Evolutionary conservation across 345 rosid species (phyloP).

Genomic region (Arabidopsis suecica): DNA sequence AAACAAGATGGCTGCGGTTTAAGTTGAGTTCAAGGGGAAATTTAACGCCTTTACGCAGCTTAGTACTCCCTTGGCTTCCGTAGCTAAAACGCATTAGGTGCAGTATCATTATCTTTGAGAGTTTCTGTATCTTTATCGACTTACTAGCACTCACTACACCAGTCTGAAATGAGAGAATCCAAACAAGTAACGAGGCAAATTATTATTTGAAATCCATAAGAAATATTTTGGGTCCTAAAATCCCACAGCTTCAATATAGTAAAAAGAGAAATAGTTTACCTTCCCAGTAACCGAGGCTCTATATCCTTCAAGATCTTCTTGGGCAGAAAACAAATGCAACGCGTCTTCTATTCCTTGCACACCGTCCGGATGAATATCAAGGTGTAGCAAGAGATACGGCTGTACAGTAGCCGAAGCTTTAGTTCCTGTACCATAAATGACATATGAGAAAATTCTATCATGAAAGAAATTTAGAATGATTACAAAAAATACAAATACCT

Average conservation of each 20-base stretch:
- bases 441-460: slow-evolving; percentile 10
- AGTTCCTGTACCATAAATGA: slow-evolving; percentile 58
- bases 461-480: not conserved
- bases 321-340: slow-evolving; percentile 73
- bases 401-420: slow-evolving; percentile 86
- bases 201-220: not conserved
- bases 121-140: slow-evolving; percentile 77
- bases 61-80: slow-evolving; percentile 92
- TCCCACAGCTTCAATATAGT: not conserved
- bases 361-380: slow-evolving; percentile 80
- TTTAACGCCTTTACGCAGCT: slow-evolving; percentile 77
- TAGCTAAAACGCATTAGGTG: slow-evolving; percentile 94
- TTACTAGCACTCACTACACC: slow-evolving; percentile 85
- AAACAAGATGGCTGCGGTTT: slow-evolving; percentile 70
- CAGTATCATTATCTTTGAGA: slow-evolving; percentile 87
- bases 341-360: slow-evolving; percentile 82
- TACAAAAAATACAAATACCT: slow-evolving; percentile 49
- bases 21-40: slow-evolving; percentile 84
- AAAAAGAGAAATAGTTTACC: slow-evolving; percentile 51
- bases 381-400: slow-evolving; percentile 85
- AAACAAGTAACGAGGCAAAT: slow-evolving; percentile 21
- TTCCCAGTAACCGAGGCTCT: slow-evolving; percentile 78
- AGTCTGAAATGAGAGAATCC: slow-evolving; percentile 55
- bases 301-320: slow-evolving; percentile 90
- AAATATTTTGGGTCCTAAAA: slow-evolving; percentile 16